phyloP scores from a whole-genome alignment of 768 basidiomycete species.

The Daedaleopsis nitida region DNA sequence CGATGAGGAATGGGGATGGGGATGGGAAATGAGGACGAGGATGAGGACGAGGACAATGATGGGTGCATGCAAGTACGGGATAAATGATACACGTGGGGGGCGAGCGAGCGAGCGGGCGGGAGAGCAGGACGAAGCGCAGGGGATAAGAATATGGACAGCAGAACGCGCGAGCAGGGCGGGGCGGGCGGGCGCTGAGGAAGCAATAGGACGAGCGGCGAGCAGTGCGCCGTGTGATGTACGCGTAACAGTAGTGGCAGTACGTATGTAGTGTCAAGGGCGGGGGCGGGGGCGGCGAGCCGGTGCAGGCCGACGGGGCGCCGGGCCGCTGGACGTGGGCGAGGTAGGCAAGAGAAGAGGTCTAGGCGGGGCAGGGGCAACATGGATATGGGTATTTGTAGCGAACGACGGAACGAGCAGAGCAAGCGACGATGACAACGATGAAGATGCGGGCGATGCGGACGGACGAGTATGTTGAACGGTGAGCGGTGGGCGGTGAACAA shows the following conservation, averaged over 20 bases:
- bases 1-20: background rate
- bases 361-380: too few relatives aligned
- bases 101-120: background rate
- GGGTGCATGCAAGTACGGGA: background rate
- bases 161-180: background rate
- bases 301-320: background rate
- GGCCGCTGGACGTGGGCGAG: too few relatives aligned
- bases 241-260: too few relatives aligned
- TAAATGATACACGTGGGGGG: conserved; percentile 1
- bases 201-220: conserved; percentile 2
- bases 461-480: background rate
- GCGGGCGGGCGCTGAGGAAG: too few relatives aligned
- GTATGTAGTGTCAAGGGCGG: too few relatives aligned
- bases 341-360: too few relatives aligned
- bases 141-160: background rate
- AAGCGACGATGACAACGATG: background rate
- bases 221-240: background rate
- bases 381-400: too few relatives aligned
- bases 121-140: background rate
- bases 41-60: background rate
- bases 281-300: background rate
- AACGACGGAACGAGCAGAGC: background rate
- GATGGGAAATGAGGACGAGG: background rate
- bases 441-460: background rate
- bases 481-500: background rate